A percentile compares a stretch with the other conserved stretches of the same genome.
Conservation (phyloP, 2,329 filamentous ascomycete genomes). For the Aspergillus phoenicis region DNA sequence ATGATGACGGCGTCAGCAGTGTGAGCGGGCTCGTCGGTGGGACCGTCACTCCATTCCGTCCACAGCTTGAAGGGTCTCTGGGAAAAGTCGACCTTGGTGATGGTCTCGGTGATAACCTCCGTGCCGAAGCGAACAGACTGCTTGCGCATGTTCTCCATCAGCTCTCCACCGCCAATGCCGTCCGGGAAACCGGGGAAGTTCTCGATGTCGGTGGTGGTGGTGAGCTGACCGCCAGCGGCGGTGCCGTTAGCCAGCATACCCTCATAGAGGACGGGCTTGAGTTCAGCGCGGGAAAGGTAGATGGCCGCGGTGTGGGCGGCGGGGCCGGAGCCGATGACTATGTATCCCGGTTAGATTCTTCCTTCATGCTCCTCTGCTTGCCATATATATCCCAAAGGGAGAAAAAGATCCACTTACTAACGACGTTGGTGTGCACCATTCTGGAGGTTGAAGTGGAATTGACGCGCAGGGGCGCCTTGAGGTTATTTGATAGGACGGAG, state of each 20-base stretch:
- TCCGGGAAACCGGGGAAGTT: slow-evolving; percentile 96
- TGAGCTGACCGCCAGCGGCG: slow-evolving; percentile 93
- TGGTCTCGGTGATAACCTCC: slow-evolving; percentile 88
- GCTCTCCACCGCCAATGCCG: slow-evolving; percentile 79
- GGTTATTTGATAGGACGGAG: slow-evolving; percentile 36
- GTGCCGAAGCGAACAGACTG: slow-evolving; percentile 94
- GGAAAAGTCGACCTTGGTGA: slow-evolving; percentile 83
- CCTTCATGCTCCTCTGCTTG: no score
- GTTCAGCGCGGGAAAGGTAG: slow-evolving; percentile 90
- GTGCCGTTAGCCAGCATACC: slow-evolving; percentile 97
- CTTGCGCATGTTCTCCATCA: slow-evolving; percentile 95
- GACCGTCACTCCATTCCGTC: slow-evolving; percentile 78
- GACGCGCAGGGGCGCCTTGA: slow-evolving; percentile 46
- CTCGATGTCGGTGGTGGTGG: slow-evolving; percentile 97
- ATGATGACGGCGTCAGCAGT: slow-evolving; percentile 93
- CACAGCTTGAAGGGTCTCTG: slow-evolving; percentile 87
- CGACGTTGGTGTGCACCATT: slow-evolving; percentile 90
- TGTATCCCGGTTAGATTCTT: slow-evolving; percentile 9
- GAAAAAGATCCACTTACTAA: slow-evolving; percentile 63
- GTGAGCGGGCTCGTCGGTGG: slow-evolving; percentile 69
- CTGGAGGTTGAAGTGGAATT: slow-evolving; percentile 41
- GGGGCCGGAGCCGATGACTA: slow-evolving; percentile 88
- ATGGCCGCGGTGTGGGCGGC: slow-evolving; percentile 96
- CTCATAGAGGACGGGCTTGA: slow-evolving; percentile 95
- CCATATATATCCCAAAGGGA: no score